Conservation (phyloP, 2,329 filamentous ascomycete species). For the Aspergillus intermedius region DNA sequence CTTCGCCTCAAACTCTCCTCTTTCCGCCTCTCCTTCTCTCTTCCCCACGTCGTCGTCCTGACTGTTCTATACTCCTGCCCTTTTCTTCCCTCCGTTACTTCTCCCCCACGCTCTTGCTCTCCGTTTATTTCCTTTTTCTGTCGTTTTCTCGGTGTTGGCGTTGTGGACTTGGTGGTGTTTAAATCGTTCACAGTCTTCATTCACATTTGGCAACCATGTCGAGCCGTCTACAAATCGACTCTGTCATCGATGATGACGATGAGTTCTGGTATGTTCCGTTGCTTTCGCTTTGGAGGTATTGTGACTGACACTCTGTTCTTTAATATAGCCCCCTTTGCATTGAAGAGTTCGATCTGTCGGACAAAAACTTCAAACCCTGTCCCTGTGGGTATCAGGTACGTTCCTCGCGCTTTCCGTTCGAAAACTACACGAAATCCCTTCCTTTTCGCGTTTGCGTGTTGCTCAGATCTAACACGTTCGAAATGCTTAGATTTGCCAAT, state of each 20-base stretch:
- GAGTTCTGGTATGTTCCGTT: slow-evolving; percentile 38
- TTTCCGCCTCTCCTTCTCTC: slow-evolving; percentile 12
- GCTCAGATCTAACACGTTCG: neutral
- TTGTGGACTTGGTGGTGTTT: slow-evolving; percentile 4
- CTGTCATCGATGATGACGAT: slow-evolving; percentile 46
- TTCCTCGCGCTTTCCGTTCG: slow-evolving; percentile 1
- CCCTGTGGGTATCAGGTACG: slow-evolving; percentile 95
- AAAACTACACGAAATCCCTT: neutral
- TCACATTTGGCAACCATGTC: slow-evolving; percentile 32
- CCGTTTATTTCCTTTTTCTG: slow-evolving; percentile 1
- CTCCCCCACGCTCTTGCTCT: slow-evolving; percentile 7
- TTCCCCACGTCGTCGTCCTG: slow-evolving; percentile 8
- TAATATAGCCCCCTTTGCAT: slow-evolving; percentile 80
- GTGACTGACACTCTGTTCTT: slow-evolving; percentile 13
- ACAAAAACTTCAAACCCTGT: slow-evolving; percentile 94
- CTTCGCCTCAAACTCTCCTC: slow-evolving; percentile 14
- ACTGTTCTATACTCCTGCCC: slow-evolving; percentile 12
- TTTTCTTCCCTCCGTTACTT: slow-evolving; percentile 11
- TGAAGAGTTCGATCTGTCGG: slow-evolving; percentile 96
- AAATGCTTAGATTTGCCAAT: slow-evolving; percentile 78
- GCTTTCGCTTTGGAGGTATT: neutral
- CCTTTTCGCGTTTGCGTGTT: neutral
- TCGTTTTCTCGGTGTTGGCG: slow-evolving; percentile 14
- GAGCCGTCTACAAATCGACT: slow-evolving; percentile 40
- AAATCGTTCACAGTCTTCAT: neutral